These are phyloP conservation scores for Penicillium manginii DNA, from an alignment of 495 filamentous ascomycete species.

Conservation along the genomic window DNA sequence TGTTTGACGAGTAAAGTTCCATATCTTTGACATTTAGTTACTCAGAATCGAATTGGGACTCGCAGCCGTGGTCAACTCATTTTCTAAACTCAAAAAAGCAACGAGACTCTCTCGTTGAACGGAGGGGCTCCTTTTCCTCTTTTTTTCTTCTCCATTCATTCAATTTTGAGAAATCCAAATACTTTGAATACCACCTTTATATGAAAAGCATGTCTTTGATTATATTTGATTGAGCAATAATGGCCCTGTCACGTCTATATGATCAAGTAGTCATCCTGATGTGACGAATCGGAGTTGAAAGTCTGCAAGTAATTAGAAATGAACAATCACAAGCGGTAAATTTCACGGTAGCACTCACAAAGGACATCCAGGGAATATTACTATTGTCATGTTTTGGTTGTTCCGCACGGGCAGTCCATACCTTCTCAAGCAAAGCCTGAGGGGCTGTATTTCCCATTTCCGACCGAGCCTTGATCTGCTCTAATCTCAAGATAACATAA, in stretches of 20 bases:
- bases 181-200: not conserved
- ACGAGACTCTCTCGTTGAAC: too few species aligned
- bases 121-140: too few species aligned
- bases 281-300: conserved; percentile 13
- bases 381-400: conserved; percentile 27
- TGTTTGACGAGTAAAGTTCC: too few species aligned
- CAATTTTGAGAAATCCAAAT: not conserved
- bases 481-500: conserved; percentile 35
- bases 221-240: not conserved
- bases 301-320: conserved; percentile 22
- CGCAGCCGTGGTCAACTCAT: too few species aligned
- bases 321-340: not conserved
- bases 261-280: conserved; percentile 34
- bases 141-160: too few species aligned
- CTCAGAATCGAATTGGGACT: too few species aligned
- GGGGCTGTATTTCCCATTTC: conserved; percentile 37
- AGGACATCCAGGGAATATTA: conserved; percentile 42
- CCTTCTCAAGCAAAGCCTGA: conserved; percentile 30
- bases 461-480: conserved; percentile 34
- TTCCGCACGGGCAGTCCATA: conserved; percentile 38
- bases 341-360: conserved; percentile 32
- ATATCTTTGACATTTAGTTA: too few species aligned
- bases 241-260: conserved; percentile 8
- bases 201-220: not conserved
- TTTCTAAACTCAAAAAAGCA: too few species aligned